Evolutionary conservation across 768 basidiomycete genomes (phyloP), one percentile per base, ranked within the genome.

Genomic region (Brasilioporus rufonigricans): DNA sequence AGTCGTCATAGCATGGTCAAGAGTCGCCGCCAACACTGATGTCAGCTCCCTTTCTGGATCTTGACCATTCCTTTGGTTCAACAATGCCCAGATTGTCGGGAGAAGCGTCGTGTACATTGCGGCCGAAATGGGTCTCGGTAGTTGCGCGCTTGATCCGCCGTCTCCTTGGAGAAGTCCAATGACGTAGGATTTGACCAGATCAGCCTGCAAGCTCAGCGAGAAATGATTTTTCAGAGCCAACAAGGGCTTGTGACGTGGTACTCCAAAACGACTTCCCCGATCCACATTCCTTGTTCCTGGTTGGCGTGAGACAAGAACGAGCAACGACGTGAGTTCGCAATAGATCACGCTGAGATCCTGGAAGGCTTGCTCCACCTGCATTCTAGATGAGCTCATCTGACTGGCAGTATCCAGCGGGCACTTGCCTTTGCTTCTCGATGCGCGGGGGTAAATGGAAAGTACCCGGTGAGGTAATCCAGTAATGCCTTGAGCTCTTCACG

Each of bases 21-120:
- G 67, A 4, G 80, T 74, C 9, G 86, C 87, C 24, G 68, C 66
- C 71, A 46, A 88, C 76, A 53, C 72, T 65, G 56, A 56, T 36
- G 48, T 68, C 16, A 52, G 9, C 33, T 55, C 57, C 57, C 51
- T 29, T 57, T 64, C 53, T 57, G 65, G 55, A 38, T 52, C 7
- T 48, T 50, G 50, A 10, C 59, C 68, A n/a, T 61, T 65, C 58
- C 73, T 61, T 61, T 77, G 75, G 72, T 80, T 85, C 55, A 92
- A 66, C 56, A 91, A 71, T 33, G 84, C 82, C 90, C 88, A 93
- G 48, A 90, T 77, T 1, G 89, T 88, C 16, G 92, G 92, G 29
- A 91, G 73, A 46, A 94, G 76, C 5, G 84, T 76, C 5, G 67
- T 65, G 69, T 93, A 93, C n/a, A 80, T 77, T 36, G 72, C 61